A percentile compares a stretch with the other conserved stretches of the same genome.
phyloP scores from a whole-genome alignment of 805 yeast species.

The Metschnikowia colocasiae region DNA sequence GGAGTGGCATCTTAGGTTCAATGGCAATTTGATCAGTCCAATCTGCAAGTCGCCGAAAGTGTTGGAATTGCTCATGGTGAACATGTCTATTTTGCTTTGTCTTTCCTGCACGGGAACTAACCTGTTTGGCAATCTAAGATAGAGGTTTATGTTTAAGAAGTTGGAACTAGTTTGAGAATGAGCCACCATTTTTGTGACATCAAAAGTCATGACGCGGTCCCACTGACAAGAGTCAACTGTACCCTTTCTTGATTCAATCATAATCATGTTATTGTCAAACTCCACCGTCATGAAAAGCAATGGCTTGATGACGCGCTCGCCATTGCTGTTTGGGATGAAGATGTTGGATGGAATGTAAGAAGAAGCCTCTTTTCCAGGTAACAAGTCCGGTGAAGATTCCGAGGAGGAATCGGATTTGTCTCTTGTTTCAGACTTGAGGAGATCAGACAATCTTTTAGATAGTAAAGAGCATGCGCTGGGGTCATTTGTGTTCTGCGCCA shows the following conservation, averaged over 20 bases:
- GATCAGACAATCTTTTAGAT: conserved; percentile 12
- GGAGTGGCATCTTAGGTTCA: conserved; percentile 51
- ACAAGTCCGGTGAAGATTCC: conserved; percentile 20
- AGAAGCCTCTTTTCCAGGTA: conserved; percentile 33
- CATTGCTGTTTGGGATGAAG: conserved; percentile 47
- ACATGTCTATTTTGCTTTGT: conserved; percentile 24
- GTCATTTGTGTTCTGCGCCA: conserved; percentile 51
- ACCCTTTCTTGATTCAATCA: conserved; percentile 83
- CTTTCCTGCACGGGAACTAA: conserved; percentile 45
- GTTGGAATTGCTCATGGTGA: conserved; percentile 33
- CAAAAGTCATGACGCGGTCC: conserved; percentile 88
- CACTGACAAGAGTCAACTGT: conserved; percentile 74
- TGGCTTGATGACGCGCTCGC: conserved; percentile 51
- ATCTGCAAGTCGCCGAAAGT: conserved; percentile 65
- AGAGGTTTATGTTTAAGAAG: conserved; percentile 67
- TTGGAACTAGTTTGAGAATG: conserved; percentile 44
- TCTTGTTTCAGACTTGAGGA: conserved; percentile 9
- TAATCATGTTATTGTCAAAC: conserved; percentile 89
- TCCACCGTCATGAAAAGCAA: conserved; percentile 84
- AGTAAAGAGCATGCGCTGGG: conserved; percentile 17
- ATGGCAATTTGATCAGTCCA: conserved; percentile 64
- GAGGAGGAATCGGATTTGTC: conserved; percentile 2
- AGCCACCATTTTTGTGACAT: conserved; percentile 50
- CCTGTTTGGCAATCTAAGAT: conserved; percentile 70
- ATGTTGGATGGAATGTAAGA: conserved; percentile 47